Conservation (phyloP, 345 rosid species). For the Lagerstroemia speciosa region DNA sequence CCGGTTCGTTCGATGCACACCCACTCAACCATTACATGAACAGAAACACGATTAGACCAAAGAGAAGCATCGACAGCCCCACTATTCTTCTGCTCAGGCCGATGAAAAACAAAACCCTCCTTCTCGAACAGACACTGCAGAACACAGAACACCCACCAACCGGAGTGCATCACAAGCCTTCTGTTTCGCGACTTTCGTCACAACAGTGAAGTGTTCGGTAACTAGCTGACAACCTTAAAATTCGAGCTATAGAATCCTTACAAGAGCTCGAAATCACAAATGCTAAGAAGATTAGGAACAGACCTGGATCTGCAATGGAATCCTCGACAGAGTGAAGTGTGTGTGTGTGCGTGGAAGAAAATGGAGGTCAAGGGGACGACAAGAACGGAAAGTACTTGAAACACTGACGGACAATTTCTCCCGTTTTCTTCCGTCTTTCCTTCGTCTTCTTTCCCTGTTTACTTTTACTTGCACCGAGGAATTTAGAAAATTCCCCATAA, state of each 20-base stretch:
- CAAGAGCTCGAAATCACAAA: not conserved
- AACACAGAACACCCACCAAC: not conserved
- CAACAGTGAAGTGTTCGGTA: not conserved
- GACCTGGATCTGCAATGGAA: conserved; percentile 10
- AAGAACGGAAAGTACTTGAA: not conserved
- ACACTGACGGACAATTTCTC: conserved; percentile 3
- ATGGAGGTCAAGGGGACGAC: not conserved
- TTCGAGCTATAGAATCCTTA: too few species aligned
- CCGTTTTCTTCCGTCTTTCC: conserved; percentile 1
- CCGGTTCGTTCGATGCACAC: not conserved
- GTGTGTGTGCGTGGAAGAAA: not conserved
- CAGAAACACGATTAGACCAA: not conserved
- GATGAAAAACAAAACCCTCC: not conserved
- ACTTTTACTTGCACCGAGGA: too few species aligned
- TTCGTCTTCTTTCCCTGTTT: not conserved
- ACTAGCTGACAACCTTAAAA: not conserved
- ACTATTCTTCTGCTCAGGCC: not conserved
- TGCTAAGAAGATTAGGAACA: not conserved
- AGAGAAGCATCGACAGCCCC: not conserved
- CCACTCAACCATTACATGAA: not conserved
- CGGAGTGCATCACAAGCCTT: not conserved
- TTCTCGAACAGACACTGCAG: not conserved
- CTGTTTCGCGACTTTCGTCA: not conserved
- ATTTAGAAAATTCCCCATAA: too few species aligned
- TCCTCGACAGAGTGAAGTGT: not conserved